Evolutionary conservation across 108 stramenopile genomes (phyloP), one percentile per base, ranked within the genome.

Genomic region (Discostella stelligeroides): DNA sequence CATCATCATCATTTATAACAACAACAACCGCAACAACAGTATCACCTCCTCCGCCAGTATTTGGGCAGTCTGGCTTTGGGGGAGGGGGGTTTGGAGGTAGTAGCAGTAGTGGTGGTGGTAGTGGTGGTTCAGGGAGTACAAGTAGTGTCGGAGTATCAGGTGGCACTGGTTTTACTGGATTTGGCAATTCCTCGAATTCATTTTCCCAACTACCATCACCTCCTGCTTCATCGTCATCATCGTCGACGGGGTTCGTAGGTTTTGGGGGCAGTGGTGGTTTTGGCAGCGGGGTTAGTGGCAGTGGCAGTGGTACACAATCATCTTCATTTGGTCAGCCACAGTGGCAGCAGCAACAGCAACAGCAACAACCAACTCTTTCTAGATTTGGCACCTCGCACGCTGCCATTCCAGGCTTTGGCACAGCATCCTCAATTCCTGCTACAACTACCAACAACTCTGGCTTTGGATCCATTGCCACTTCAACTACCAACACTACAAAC

Each of bases 191-290:
- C 4, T 10, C 41, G 29, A 25, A 37, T 18, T 24, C 61, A 45
- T n/a, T n/a, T n/a, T n/a, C n/a, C n/a, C n/a, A n/a, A n/a, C n/a
- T 41, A 25, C n/a, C 60, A 1, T 11, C 60, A 25, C 17, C 39
- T 5, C 17, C 60, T 41, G 27, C 51, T 24, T 27, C 24, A 25
- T 9, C 51, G 2, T 11, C 51, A 25, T 8, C 49, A 24, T 20
- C 17, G 18, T 53, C 51, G 21, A 27, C 21, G 24, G 51, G 51
- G 51, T 27, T 53, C 21, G 51, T 25, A 7, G 51, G 51, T 27
- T 53, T 53, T 23, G 66, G 66, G 0, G 54, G 54, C 54, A 24
- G 54, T 28, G 54, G 54, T 1, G 54, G 54, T 3, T 53, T 53
- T 23, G 51, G n/a, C n/a, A n/a, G n/a, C n/a, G n/a, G n/a, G n/a